Conservation (phyloP, 2,329 filamentous ascomycete genomes). For the Neophaeococcomyces mojaviensis region DNA sequence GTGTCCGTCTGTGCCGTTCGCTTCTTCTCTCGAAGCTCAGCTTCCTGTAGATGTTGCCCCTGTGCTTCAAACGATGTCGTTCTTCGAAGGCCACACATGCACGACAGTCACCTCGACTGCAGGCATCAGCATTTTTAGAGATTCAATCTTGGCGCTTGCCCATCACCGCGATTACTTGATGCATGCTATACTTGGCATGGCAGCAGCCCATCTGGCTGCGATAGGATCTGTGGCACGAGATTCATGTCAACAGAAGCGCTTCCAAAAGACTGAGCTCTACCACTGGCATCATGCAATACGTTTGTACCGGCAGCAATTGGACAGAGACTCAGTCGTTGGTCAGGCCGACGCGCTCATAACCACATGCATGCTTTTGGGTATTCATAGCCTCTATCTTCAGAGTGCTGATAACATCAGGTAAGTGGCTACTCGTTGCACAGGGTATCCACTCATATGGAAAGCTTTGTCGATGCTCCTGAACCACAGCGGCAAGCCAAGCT, state of each 20-base stretch:
- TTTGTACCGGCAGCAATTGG: neutral
- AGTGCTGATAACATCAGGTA: neutral
- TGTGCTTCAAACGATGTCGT: neutral
- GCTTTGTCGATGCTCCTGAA: neutral
- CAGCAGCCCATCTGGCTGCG: neutral
- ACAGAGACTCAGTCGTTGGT: neutral
- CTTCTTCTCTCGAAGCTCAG: no score
- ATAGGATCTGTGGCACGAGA: neutral
- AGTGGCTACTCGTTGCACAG: neutral
- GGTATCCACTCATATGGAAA: neutral
- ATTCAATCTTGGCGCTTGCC: neutral
- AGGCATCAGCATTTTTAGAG: neutral
- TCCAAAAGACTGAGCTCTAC: neutral
- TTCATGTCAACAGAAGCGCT: neutral
- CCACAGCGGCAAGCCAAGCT: conserved; percentile 2
- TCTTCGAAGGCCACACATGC: neutral
- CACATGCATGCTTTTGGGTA: conserved; percentile 1
- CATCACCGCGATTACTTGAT: neutral
- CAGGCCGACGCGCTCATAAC: conserved; percentile 1
- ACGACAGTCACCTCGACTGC: neutral
- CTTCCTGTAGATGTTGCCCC: no score
- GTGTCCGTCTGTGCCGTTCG: no score
- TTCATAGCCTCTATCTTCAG: neutral
- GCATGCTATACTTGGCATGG: neutral
- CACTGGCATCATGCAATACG: neutral